Conservation (phyloP, 345 rosid genomes). For the Stellera chamaejasme region DNA sequence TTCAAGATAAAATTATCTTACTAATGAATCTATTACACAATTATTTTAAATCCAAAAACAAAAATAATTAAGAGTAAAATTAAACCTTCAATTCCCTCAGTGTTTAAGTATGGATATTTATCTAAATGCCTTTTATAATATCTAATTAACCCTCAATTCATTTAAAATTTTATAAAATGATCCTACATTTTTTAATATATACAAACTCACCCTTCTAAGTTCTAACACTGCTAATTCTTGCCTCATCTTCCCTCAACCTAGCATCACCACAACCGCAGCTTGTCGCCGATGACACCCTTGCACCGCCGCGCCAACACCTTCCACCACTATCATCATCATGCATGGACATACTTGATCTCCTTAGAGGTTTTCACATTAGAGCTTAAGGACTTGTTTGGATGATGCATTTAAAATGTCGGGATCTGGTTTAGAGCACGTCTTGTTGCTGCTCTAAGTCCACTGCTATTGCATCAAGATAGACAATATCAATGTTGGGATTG, state of each 20-base stretch:
- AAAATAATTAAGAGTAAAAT: too few species aligned
- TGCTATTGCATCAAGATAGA: conserved; percentile 56
- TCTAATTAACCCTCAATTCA: conserved; percentile 2
- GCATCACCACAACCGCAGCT: conserved; percentile 15
- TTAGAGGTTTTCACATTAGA: conserved; percentile 47
- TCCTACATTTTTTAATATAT: too few species aligned
- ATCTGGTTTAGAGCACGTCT: conserved; percentile 18
- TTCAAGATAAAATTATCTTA: too few species aligned
- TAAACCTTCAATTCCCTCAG: too few species aligned
- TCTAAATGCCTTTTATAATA: too few species aligned
- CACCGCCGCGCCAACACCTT: too few species aligned
- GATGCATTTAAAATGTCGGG: conserved; percentile 18
- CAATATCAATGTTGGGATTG: conserved; percentile 60
- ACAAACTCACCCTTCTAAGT: too few species aligned
- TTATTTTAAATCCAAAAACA: too few species aligned
- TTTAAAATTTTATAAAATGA: conserved; percentile 6
- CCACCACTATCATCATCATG: conserved; percentile 32
- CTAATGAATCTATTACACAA: too few species aligned
- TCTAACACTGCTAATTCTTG: too few species aligned
- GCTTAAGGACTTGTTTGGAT: conserved; percentile 16
- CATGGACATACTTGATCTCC: conserved; percentile 61
- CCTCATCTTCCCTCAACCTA: neutral
- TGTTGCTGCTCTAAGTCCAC: conserved; percentile 62
- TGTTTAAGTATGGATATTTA: too few species aligned
- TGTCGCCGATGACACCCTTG: too few species aligned